Evolutionary conservation across 495 filamentous ascomycete genomes (phyloP).

Genomic region (Aspergillus asperescens): DNA sequence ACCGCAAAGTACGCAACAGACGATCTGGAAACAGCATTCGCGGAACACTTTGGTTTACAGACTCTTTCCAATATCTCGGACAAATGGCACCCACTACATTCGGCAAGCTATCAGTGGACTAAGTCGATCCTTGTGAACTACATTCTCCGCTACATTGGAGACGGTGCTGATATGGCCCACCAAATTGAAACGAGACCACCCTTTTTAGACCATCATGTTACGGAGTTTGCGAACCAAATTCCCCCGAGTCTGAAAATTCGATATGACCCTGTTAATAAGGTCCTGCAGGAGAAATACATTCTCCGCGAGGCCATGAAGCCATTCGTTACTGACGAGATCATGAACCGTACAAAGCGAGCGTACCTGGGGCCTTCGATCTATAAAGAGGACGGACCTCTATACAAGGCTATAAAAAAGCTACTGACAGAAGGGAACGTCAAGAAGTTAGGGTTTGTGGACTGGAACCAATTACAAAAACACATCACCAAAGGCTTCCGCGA

Average conservation of each 20-base stretch:
- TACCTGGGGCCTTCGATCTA: constrained; percentile 36
- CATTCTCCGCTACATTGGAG: constrained; percentile 45
- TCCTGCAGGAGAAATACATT: constrained; percentile 45
- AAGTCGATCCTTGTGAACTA: constrained; percentile 39
- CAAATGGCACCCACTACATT: constrained; percentile 48
- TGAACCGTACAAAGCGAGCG: constrained; percentile 42
- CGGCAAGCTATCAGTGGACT: constrained; percentile 41
- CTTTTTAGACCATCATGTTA: constrained; percentile 49
- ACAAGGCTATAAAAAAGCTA: constrained; percentile 27
- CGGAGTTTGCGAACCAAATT: constrained; percentile 45
- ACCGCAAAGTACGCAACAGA: constrained; percentile 1
- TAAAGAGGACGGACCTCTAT: constrained; percentile 31
- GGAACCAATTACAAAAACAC: constrained; percentile 10
- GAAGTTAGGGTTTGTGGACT: constrained; percentile 38
- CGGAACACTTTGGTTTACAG: constrained; percentile 22
- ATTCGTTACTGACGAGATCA: constrained; percentile 48
- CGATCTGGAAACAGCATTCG: constrained; percentile 15
- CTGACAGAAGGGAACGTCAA: constrained; percentile 41
- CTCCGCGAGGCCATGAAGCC: constrained; percentile 45
- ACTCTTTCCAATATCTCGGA: constrained; percentile 25
- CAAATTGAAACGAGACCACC: constrained; percentile 45
- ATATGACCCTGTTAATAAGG: constrained; percentile 25
- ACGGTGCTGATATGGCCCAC: constrained; percentile 50
- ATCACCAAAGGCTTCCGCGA: constrained; percentile 32
- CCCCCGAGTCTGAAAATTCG: constrained; percentile 46